Conservation (phyloP, 441 rosid genomes). For the Gossypium davidsonii region DNA sequence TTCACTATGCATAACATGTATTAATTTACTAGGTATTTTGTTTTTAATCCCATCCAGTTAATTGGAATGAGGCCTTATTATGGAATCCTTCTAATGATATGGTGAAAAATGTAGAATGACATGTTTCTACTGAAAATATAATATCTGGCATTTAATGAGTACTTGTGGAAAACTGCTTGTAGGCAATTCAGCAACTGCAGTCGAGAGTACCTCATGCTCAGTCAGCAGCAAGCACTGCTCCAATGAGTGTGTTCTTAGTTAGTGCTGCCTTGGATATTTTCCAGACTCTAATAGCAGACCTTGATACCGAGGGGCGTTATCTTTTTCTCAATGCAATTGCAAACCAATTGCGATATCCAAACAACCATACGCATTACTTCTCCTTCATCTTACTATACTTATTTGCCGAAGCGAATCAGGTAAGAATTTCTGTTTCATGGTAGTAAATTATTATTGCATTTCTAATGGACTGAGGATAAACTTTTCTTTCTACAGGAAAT, state of each 20-base stretch:
- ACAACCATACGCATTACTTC: conserved; percentile 96
- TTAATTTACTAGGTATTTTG: background rate
- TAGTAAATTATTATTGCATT: background rate
- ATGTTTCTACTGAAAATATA: background rate
- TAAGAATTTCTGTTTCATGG: conserved; percentile 17
- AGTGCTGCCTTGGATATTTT: conserved; percentile 80
- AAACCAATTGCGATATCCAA: conserved; percentile 95
- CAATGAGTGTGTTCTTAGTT: conserved; percentile 39
- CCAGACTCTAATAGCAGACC: conserved; percentile 54
- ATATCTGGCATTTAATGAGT: background rate
- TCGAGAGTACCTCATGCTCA: conserved; percentile 68
- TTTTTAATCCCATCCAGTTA: background rate
- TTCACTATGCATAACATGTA: background rate
- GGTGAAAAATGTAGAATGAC: background rate
- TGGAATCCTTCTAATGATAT: background rate
- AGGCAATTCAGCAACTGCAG: conserved; percentile 83
- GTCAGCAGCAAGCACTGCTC: conserved; percentile 39
- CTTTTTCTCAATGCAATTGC: conserved; percentile 90
- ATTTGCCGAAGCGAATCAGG: conserved; percentile 86
- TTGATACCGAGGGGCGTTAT: conserved; percentile 91
- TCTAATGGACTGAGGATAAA: background rate
- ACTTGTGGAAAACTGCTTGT: conserved; percentile 7
- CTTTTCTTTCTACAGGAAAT: conserved; percentile 52
- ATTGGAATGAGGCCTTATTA: background rate
- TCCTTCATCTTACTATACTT: conserved; percentile 84